phyloP scores from a whole-genome alignment of 78 protist species.

The Chrysochromulina parva region DNA sequence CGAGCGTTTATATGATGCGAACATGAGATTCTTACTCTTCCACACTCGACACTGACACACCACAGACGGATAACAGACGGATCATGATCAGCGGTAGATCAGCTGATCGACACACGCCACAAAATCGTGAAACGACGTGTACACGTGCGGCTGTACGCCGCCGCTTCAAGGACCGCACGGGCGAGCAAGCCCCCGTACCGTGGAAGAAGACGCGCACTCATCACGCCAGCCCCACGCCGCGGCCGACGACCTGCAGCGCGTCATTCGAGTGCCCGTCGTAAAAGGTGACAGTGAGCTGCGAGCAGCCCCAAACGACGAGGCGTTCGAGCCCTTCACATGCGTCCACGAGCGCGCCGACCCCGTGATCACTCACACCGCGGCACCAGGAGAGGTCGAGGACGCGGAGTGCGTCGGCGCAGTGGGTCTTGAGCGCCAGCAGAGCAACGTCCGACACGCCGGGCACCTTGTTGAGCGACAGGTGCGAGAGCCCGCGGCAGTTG shows the following conservation, averaged over 20 bases:
- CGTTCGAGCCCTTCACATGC: not conserved
- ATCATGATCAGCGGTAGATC: no score
- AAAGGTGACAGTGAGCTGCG: not conserved
- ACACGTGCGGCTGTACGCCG: no score
- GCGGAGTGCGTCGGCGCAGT: not conserved
- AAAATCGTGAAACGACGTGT: no score
- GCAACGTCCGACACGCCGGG: not conserved
- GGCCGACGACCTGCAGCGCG: not conserved
- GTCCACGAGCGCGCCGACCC: not conserved
- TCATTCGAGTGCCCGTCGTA: not conserved
- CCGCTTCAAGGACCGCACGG: no score
- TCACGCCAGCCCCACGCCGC: not conserved
- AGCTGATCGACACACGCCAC: no score
- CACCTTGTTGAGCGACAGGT: not conserved
- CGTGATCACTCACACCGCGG: not conserved
- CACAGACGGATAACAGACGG: no score
- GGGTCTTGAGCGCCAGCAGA: not conserved
- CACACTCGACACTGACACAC: no score
- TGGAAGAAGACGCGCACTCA: no score
- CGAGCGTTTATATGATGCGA: no score
- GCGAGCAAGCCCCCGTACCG: no score
- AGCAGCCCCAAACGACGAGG: not conserved
- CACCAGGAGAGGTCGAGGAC: conserved; percentile 10
- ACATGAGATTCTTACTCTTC: no score
- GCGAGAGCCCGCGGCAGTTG: not conserved